These are phyloP conservation scores for Fusarium nodosum DNA, from an alignment of 2,329 filamentous ascomycete genomes.

Conservation along the genomic window DNA sequence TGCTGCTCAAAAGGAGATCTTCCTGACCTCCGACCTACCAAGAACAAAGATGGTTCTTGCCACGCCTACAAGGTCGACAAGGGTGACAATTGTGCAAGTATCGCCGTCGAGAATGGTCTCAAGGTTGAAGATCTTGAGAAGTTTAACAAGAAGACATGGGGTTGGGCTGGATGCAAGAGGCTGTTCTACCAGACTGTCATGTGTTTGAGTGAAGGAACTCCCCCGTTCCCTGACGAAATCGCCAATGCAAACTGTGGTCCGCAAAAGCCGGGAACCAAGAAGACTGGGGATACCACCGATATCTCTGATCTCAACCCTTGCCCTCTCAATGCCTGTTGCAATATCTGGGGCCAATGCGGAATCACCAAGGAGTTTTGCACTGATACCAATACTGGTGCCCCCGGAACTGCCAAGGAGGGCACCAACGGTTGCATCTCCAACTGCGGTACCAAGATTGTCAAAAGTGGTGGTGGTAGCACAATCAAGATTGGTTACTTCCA, in stretches of 20 bases:
- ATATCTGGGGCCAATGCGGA: background rate
- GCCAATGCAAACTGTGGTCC: conserved; percentile 3
- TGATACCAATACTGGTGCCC: conserved; percentile 7
- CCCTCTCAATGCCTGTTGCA: conserved; percentile 9
- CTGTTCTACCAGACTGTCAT: background rate
- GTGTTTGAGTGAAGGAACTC: conserved; percentile 5
- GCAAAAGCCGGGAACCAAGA: conserved; percentile 1
- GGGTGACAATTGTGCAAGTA: background rate
- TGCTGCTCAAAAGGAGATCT: conserved; percentile 1
- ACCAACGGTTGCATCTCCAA: conserved; percentile 53
- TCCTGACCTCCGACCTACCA: background rate
- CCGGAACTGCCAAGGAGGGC: conserved; percentile 4
- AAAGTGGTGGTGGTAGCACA: background rate
- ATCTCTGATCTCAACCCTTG: background rate
- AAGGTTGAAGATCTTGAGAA: background rate
- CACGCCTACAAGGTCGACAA: background rate
- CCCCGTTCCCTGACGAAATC: background rate
- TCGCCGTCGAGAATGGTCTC: background rate
- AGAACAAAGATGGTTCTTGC: background rate
- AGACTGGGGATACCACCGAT: background rate
- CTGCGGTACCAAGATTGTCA: conserved; percentile 54
- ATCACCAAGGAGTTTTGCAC: conserved; percentile 13
- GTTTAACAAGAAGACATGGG: conserved; percentile 8
- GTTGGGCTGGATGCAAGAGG: background rate
- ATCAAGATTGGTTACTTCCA: conserved; percentile 17